Evolutionary conservation across 2,329 filamentous ascomycete genomes (phyloP), one percentile per base, ranked within the genome.

Genomic region (Botrytis elliptica): DNA sequence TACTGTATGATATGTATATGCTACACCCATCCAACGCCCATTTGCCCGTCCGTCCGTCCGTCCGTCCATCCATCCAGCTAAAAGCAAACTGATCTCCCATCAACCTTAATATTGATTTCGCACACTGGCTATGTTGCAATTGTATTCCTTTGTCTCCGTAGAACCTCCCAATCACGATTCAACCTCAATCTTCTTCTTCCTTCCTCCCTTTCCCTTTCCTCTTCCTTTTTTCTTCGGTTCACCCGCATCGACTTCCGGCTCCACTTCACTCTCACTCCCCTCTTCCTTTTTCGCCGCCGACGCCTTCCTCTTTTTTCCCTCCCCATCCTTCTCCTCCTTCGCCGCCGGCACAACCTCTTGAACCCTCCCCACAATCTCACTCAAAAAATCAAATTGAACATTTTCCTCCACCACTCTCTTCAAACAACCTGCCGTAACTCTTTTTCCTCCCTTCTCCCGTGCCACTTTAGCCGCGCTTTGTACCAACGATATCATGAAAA

Each of bases 401-500:
- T 97, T 93, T 40, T 90, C 91, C 81, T 92, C 89, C 59, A 99
- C 91, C 18, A 96, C 95, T 76, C 93, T 90, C 85, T 98, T 98
- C 77, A 99, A 88, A 87, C 98, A 97, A 73, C 91, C 87, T 2
- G 95, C 93, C 25, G 94, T 94, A 77, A 99, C 93, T 77, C 95
- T 90, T 84, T 97, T 98, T 0, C 93, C 95, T 76, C 91, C 93
- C 82, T 93, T 93, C 75, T 92, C 88, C 78, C 89, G 90, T 69
- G 96, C 95, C 78, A 97, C 91, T 70, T 92, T 89, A 66, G 96
- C 94, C 73, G 95, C 94, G 81, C 95, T 95, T 42, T 91, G 91
- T 75, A 98, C 95, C 73, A 99, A 88, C 60, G 93, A 91, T 76
- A 98, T 94, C 96, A 99, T 99, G 82, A 99, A 99, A 14, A 99